Base-by-base conservation (phyloP, 129 eudicot genomes). In the Artemisia argyi region DNA sequence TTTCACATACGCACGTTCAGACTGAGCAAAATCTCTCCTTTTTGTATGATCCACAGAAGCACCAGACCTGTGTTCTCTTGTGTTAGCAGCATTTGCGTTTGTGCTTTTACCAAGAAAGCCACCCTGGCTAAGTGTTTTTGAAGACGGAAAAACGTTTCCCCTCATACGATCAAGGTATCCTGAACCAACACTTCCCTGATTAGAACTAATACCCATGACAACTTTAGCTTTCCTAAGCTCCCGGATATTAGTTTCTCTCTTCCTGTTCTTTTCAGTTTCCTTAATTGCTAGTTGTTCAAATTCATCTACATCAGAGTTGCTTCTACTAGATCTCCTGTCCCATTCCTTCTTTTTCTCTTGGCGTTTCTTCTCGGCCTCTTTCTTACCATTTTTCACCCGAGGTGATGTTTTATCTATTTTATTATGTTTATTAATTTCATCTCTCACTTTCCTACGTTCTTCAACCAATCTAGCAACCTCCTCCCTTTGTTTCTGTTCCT, bases 401-500 rank as follows among this genome's bases (percentile, higher is more conserved):
- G 69, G 73, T 65, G 81, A 83, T 24, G 78, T 78, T 52, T 79
- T 79, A 1, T 83, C 85, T 79, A 70, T 92, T 66, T 83, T 88
- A 46, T 84, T 85, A 70, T 68, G 63, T 65, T 75, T 88, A 47
- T 73, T 60, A 61, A 11, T 86, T 80, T 83, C 97, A 81, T 85
- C 97, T 65, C 97, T 81, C 57, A 87, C 42, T 63, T 65, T 89
- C 81, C 97, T 81, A 56, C 91, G 89, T 75, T 92, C 97, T 80
- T 92, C 97, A 18, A 92, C 96, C 77, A 92, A 68, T 50, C 91
- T 85, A 12, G 97, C 94, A 77, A 92, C 97, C 78, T 92, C 97
- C 63, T 92, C 97, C 72, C 96, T 84, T 70, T 92, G 97, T 86
- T 89, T 89, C 68, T 86, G 85, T 65, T 92, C 97, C 76, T 92